Base-by-base conservation (phyloP, 2,329 filamentous ascomycete genomes). In the Alternaria sp. region DNA sequence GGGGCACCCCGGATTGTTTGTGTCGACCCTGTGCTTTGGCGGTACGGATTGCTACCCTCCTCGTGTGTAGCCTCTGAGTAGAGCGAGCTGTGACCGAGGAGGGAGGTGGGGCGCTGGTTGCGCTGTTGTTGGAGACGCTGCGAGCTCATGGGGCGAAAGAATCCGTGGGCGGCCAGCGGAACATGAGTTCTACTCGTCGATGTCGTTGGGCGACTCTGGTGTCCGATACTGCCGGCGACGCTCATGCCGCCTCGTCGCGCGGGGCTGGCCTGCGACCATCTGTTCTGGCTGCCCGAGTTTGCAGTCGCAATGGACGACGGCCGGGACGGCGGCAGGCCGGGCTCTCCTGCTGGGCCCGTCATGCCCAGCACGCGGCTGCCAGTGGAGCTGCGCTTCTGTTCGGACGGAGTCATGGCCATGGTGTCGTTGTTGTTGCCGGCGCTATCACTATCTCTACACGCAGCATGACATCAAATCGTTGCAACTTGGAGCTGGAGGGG, bases 81-180 rank as follows among this genome's bases (percentile, higher is more conserved):
- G 36, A 78, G 66, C 28, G 75, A 75, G 53, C 65, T 64, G 25
- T 74, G 74, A 53, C 74, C 78, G 43, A 78, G 73, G 18, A 77
- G 63, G 25, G 76, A 78, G 28, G 74, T 79, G 38, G 83, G 85
- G 48, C 83, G 83, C 68, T 84, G 87, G 65, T 90, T 89, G 77
- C 94, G 86, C 80, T 98, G 95, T 56, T 93, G 93, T 80, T 98
- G 94, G 52, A 98, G 84, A 77, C 93, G 91, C 78, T 97, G 93
- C 25, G 94, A 97, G 81, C 94, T 98, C 93, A 99, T 97, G 40
- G 95, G 95, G 22, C 90, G 91, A 76, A 97, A 97, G 82, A 99
- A 98, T 55, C 92, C 94, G 74, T 94, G 91, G 16, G 93, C 93
- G 3, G 93, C 90, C 54, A 99, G 83, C 1, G 95, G 94, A 20